These are phyloP conservation scores for Wickerhamiella hasegawae DNA, from an alignment of 805 yeast species.

Conservation along the genomic window DNA sequence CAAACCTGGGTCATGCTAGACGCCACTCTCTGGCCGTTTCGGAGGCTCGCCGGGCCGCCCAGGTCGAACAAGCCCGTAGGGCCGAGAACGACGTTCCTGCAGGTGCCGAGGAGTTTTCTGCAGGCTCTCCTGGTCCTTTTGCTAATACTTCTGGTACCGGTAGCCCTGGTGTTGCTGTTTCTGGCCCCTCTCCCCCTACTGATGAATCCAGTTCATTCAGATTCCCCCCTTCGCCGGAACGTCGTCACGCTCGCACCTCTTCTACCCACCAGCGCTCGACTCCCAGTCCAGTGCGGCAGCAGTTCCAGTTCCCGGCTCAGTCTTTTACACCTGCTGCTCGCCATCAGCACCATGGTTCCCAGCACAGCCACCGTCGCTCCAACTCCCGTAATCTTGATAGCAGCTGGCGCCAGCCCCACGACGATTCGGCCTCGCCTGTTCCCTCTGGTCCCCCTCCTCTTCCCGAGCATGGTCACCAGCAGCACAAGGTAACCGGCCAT, in stretches of 20 bases:
- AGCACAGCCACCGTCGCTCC: slow-evolving; percentile 35
- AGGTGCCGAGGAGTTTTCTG: not conserved
- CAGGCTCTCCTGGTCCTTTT: not conserved
- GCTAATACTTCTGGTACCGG: not conserved
- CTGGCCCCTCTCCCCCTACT: slow-evolving; percentile 4
- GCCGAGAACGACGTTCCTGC: slow-evolving; percentile 1
- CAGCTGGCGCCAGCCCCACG: slow-evolving; percentile 13
- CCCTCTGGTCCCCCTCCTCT: no score
- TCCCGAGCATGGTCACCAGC: no score
- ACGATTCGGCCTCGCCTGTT: not conserved
- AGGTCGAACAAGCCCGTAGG: slow-evolving; percentile 1
- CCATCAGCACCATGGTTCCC: slow-evolving; percentile 19
- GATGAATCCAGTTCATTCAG: slow-evolving; percentile 9
- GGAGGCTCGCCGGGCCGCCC: slow-evolving; percentile 92
- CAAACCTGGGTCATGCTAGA: slow-evolving; percentile 55
- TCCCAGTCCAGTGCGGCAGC: slow-evolving; percentile 6
- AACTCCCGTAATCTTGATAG: slow-evolving; percentile 17
- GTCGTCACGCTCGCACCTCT: not conserved
- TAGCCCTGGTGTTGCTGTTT: not conserved
- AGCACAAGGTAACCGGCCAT: slow-evolving; percentile 1
- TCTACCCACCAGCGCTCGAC: not conserved
- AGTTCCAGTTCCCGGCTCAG: slow-evolving; percentile 7
- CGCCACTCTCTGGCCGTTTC: slow-evolving; percentile 83
- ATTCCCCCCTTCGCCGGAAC: slow-evolving; percentile 15
- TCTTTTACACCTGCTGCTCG: slow-evolving; percentile 13